A percentile compares a stretch with the other conserved stretches of the same genome.
Evolutionary conservation across 2,329 filamentous ascomycete genomes (phyloP).

Genomic region (Fusarium miscanthi): DNA sequence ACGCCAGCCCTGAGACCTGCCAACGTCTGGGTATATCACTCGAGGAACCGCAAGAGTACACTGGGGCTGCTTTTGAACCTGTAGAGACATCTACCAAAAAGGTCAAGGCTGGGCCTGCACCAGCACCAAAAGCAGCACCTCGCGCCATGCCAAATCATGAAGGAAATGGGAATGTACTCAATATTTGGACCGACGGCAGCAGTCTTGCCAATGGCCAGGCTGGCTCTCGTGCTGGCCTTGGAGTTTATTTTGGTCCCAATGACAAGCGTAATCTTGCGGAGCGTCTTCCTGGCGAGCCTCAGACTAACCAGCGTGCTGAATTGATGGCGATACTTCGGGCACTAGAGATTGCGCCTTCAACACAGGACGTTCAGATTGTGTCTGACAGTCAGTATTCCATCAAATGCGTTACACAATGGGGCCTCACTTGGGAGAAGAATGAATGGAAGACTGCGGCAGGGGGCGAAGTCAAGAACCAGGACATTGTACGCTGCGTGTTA

Average conservation of each 20-base stretch:
- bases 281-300: conserved; percentile 75
- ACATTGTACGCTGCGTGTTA: conserved; percentile 80
- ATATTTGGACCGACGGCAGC: conserved; percentile 72
- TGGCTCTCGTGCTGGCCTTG: conserved; percentile 68
- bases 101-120: conserved; percentile 45
- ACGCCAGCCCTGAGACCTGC: conserved; percentile 58
- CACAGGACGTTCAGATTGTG: conserved; percentile 78
- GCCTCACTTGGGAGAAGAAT: conserved; percentile 77
- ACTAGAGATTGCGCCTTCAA: conserved; percentile 76
- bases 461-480: conserved; percentile 84
- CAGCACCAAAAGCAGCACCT: neutral
- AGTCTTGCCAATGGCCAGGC: conserved; percentile 66
- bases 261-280: conserved; percentile 78
- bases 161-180: conserved; percentile 44
- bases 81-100: conserved; percentile 39
- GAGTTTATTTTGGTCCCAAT: conserved; percentile 69
- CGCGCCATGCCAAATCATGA: neutral
- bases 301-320: conserved; percentile 98
- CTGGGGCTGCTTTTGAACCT: conserved; percentile 19
- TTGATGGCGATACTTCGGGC: conserved; percentile 88
- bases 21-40: conserved; percentile 52
- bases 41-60: conserved; percentile 14
- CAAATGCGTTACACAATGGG: conserved; percentile 89
- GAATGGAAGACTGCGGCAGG: conserved; percentile 80
- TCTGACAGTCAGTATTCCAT: conserved; percentile 95